Evolutionary conservation across 2,329 filamentous ascomycete species (phyloP).

Genomic region (Mariannaea sp.): DNA sequence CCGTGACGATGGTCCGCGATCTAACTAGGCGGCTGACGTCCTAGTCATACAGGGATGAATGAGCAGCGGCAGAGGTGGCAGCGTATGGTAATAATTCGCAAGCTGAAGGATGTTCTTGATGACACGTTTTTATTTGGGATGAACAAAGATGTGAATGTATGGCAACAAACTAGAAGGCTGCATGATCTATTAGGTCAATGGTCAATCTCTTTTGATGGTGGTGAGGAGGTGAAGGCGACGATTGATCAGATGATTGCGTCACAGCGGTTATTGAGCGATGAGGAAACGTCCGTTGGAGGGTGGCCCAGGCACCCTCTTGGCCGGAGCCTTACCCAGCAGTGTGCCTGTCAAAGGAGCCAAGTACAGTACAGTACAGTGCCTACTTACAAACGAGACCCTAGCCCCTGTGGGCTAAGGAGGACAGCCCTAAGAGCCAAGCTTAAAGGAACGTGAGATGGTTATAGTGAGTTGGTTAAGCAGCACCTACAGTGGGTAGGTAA

Average conservation of each 20-base stretch:
- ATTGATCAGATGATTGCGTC: slow-evolving; percentile 3
- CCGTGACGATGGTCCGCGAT: background rate
- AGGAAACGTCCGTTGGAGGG: background rate
- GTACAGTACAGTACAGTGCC: no score
- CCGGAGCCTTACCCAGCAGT: no score
- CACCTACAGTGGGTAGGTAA: no score
- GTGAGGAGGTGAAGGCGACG: background rate
- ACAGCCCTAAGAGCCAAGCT: no score
- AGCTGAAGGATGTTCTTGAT: no score
- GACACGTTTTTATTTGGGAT: background rate
- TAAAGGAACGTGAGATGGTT: no score
- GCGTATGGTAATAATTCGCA: background rate
- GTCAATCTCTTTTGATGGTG: background rate
- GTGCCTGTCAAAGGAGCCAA: no score
- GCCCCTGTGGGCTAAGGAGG: no score
- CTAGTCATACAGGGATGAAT: slow-evolving; percentile 4
- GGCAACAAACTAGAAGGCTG: no score
- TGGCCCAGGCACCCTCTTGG: no score
- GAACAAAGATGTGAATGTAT: background rate
- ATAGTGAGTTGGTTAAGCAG: no score
- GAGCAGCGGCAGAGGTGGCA: background rate
- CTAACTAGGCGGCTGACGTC: slow-evolving; percentile 1
- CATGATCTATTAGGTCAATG: background rate
- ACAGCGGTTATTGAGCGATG: slow-evolving; percentile 1
- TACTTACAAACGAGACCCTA: no score